Conservation (phyloP, 2,329 filamentous ascomycete genomes). For the Penicillium glabrum region DNA sequence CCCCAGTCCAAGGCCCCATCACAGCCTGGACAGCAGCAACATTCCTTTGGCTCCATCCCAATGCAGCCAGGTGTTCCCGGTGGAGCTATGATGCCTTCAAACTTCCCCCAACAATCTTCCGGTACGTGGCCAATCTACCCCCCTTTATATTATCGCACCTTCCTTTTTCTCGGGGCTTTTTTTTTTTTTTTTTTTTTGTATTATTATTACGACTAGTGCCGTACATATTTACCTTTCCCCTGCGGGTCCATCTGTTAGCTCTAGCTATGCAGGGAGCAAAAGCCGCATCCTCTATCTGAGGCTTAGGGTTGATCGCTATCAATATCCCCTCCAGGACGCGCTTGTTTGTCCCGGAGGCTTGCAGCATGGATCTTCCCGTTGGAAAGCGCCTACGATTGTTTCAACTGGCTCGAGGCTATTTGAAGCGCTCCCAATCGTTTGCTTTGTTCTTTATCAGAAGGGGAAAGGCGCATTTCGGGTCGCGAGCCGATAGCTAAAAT, state of each 20-base stretch:
- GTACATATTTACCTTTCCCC: background rate
- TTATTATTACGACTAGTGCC: background rate
- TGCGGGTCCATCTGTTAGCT: slow-evolving; percentile 3
- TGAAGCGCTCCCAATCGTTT: background rate
- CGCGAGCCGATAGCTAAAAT: background rate
- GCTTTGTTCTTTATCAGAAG: background rate
- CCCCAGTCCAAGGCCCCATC: slow-evolving; percentile 33
- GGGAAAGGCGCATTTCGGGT: background rate
- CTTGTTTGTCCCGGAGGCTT: background rate
- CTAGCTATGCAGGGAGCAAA: background rate
- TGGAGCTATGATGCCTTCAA: slow-evolving; percentile 40
- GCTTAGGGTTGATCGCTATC: background rate
- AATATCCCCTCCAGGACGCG: background rate
- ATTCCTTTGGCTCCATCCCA: slow-evolving; percentile 36
- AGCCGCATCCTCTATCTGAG: background rate
- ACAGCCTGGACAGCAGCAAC: slow-evolving; percentile 31
- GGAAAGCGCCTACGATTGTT: background rate
- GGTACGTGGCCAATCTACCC: slow-evolving; percentile 27
- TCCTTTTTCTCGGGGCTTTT: background rate
- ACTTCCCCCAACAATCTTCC: slow-evolving; percentile 33
- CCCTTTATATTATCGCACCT: slow-evolving; percentile 8
- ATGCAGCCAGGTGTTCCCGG: slow-evolving; percentile 36
- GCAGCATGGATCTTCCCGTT: background rate
- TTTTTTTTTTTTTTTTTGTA: background rate
- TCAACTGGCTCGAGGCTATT: background rate